These are phyloP conservation scores for Aspergillus pseudotamarii DNA, from an alignment of 2,329 filamentous ascomycete species.

Conservation along the genomic window DNA sequence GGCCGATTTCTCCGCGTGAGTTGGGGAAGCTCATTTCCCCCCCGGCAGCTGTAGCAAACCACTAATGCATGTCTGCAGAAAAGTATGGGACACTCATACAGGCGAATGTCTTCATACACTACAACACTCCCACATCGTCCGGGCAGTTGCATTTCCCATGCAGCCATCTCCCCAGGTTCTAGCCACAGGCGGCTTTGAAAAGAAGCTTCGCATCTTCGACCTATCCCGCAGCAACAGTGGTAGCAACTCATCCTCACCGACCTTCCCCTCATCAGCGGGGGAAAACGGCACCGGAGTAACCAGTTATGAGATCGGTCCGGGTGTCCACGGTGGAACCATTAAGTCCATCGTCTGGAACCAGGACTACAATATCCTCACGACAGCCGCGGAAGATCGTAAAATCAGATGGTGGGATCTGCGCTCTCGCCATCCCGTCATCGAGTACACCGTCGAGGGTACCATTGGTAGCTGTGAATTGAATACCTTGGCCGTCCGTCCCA, in stretches of 20 bases:
- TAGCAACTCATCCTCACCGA: constrained; percentile 42
- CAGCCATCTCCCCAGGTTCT: constrained; percentile 77
- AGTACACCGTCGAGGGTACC: constrained; percentile 77
- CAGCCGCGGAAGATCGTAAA: constrained; percentile 85
- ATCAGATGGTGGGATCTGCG: constrained; percentile 94
- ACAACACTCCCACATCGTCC: constrained; percentile 92
- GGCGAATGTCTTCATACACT: constrained; percentile 86
- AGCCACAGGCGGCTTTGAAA: constrained; percentile 93
- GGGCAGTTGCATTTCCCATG: constrained; percentile 85
- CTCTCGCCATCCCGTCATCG: constrained; percentile 71
- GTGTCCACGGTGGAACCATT: constrained; percentile 83
- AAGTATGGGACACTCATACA: constrained; percentile 95
- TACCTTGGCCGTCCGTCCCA: constrained; percentile 61
- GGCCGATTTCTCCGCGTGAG: constrained; percentile 91
- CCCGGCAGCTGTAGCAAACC: background rate
- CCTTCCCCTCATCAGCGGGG: constrained; percentile 41
- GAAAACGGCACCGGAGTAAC: constrained; percentile 50
- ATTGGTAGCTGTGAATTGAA: constrained; percentile 94
- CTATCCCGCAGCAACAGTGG: constrained; percentile 61
- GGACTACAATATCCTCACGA: constrained; percentile 85
- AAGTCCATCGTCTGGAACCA: constrained; percentile 95
- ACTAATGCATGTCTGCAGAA: constrained; percentile 56
- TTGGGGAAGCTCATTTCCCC: constrained; percentile 16
- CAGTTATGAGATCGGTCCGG: constrained; percentile 84
- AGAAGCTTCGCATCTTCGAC: constrained; percentile 94